Evolutionary conservation across 257 asterid species (phyloP).

Genomic region (Solanum ahanhuiri): DNA sequence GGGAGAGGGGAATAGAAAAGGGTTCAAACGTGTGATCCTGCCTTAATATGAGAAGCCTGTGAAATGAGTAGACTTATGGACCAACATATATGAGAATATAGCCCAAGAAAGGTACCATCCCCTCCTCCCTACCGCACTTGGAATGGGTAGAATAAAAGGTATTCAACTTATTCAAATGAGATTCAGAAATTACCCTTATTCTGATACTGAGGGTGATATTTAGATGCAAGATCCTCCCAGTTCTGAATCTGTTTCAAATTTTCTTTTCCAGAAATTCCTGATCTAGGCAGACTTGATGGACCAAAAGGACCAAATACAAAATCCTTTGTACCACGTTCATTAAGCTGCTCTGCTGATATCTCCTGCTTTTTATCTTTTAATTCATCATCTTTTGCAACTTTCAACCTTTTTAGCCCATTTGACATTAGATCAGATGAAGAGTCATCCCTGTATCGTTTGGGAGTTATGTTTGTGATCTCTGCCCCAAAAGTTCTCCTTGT

Average conservation of each 20-base stretch:
- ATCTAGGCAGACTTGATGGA: constrained; percentile 19
- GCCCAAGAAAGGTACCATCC: not conserved
- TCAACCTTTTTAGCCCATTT: constrained; percentile 12
- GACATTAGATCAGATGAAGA: constrained; percentile 16
- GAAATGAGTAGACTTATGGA: not conserved
- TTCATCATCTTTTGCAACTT: not conserved
- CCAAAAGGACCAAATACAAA: constrained; percentile 63
- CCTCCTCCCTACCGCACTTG: not conserved
- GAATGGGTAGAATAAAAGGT: not conserved
- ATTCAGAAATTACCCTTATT: constrained; percentile 38
- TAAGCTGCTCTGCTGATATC: constrained; percentile 16
- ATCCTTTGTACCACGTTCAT: constrained; percentile 22
- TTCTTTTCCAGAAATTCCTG: constrained; percentile 12
- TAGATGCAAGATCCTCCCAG: constrained; percentile 24
- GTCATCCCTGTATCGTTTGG: constrained; percentile 29
- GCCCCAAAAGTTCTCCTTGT: constrained; percentile 51
- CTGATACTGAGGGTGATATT: constrained; percentile 37
- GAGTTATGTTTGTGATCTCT: constrained; percentile 37
- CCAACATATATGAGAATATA: not conserved
- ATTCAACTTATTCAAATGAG: not conserved
- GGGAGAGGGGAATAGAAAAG: not conserved
- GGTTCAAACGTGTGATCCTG: not conserved
- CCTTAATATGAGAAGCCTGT: not conserved
- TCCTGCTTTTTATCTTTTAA: not conserved
- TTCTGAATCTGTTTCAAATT: constrained; percentile 20